phyloP scores from a whole-genome alignment of 768 basidiomycete species.

The Pisolithus albus region DNA sequence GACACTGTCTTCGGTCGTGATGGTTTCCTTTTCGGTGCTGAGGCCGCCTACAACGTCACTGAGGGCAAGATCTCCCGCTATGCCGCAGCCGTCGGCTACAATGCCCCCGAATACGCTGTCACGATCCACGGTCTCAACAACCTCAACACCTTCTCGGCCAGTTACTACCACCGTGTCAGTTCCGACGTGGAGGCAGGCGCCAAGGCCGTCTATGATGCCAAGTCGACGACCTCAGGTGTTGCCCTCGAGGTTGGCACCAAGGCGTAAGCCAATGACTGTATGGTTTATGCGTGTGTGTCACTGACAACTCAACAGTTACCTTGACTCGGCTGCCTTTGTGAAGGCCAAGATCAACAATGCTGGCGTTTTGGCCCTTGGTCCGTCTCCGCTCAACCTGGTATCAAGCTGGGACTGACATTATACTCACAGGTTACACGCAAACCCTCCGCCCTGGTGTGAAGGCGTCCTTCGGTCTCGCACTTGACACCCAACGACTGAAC shows the following conservation, averaged over 20 bases:
- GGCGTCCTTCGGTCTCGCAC: conserved; percentile 86
- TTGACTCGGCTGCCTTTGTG: conserved; percentile 85
- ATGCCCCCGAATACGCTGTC: conserved; percentile 92
- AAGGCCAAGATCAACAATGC: conserved; percentile 99
- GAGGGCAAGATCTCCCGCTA: conserved; percentile 90
- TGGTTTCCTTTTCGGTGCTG: conserved; percentile 94
- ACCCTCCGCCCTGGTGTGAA: conserved; percentile 89
- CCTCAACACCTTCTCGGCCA: conserved; percentile 87
- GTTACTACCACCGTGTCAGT: conserved; percentile 97
- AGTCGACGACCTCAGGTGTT: conserved; percentile 80
- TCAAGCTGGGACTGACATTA: conserved; percentile 7
- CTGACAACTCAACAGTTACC: conserved; percentile 41
- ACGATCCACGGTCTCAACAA: conserved; percentile 94
- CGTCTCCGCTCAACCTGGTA: conserved; percentile 8
- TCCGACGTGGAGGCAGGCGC: conserved; percentile 91
- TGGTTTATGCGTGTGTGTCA: background rate
- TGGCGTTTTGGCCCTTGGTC: conserved; percentile 83
- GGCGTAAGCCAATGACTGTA: conserved; percentile 49
- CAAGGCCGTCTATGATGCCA: conserved; percentile 94
- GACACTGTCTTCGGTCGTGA: conserved; percentile 95
- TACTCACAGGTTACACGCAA: conserved; percentile 74
- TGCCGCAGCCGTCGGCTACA: conserved; percentile 88
- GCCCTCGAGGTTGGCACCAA: conserved; percentile 93
- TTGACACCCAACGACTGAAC: conserved; percentile 91
- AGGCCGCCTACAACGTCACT: conserved; percentile 94